Conservation (phyloP, 306 rosid genomes). For the Oemleria cerasiformis region DNA sequence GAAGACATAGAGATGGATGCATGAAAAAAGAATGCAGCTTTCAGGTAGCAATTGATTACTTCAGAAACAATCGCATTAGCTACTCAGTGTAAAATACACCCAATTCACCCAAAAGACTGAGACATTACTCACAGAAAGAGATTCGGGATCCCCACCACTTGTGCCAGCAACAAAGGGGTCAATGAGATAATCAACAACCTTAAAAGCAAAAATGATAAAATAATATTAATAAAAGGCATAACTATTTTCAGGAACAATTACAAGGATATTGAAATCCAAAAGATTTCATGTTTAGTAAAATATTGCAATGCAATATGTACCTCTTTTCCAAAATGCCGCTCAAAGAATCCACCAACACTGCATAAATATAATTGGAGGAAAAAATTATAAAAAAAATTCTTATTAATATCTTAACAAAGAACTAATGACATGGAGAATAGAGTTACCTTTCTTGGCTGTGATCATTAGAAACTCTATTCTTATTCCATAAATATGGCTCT, state of each 20-base stretch:
- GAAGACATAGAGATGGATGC: slow-evolving; percentile 2
- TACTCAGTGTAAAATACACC: slow-evolving; percentile 10
- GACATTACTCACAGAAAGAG: slow-evolving; percentile 83
- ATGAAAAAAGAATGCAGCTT: background rate
- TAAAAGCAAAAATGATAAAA: slow-evolving; percentile 24
- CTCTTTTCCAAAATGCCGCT: slow-evolving; percentile 97
- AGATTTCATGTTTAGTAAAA: background rate
- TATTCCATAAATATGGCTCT: slow-evolving; percentile 90
- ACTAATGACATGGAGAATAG: slow-evolving; percentile 17
- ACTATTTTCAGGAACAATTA: slow-evolving; percentile 4
- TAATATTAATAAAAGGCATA: slow-evolving; percentile 3
- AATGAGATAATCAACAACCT: slow-evolving; percentile 93
- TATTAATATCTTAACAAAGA: slow-evolving; percentile 15
- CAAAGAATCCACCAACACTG: slow-evolving; percentile 83
- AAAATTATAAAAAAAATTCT: slow-evolving; percentile 12
- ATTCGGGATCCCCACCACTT: slow-evolving; percentile 85
- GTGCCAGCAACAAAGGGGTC: slow-evolving; percentile 93
- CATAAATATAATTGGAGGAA: slow-evolving; percentile 24
- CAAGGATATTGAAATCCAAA: slow-evolving; percentile 16
- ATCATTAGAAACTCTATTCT: slow-evolving; percentile 41
- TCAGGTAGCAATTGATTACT: slow-evolving; percentile 9
- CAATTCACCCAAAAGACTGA: slow-evolving; percentile 16
- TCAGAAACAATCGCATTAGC: slow-evolving; percentile 8
- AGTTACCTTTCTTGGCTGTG: slow-evolving; percentile 58
- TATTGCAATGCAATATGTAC: slow-evolving; percentile 33